phyloP scores from a whole-genome alignment of 2,329 filamentous ascomycete species.

The Trichoderma endophyticum region DNA sequence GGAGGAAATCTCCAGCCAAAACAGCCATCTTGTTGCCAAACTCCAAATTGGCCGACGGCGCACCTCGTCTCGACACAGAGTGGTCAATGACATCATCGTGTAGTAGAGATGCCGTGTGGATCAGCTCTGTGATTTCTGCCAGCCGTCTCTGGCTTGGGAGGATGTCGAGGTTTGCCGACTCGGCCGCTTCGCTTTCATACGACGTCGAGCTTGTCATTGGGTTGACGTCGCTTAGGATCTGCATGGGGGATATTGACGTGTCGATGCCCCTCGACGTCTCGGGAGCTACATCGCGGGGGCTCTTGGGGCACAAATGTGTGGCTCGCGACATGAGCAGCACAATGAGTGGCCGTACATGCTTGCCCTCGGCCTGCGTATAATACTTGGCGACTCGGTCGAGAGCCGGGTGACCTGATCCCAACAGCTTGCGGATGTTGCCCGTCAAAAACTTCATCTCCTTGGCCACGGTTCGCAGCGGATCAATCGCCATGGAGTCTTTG shows the following conservation, averaged over 20 bases:
- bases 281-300: slow-evolving; percentile 35
- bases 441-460: slow-evolving; percentile 97
- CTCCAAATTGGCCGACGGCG: slow-evolving; percentile 84
- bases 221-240: slow-evolving; percentile 75
- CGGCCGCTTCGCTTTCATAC: slow-evolving; percentile 38
- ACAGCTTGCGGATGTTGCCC: slow-evolving; percentile 86
- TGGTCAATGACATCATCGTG: slow-evolving; percentile 99
- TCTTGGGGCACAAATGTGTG: slow-evolving; percentile 72
- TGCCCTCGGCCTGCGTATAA: slow-evolving; percentile 94
- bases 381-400: slow-evolving; percentile 96
- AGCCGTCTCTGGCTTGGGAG: slow-evolving; percentile 89
- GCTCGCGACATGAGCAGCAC: slow-evolving; percentile 96
- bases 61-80: slow-evolving; percentile 77
- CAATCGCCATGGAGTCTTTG: slow-evolving; percentile 69
- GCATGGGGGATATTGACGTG: slow-evolving; percentile 51
- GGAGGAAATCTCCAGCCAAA: slow-evolving; percentile 90
- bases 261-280: slow-evolving; percentile 50
- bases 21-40: slow-evolving; percentile 99
- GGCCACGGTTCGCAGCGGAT: slow-evolving; percentile 84
- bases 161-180: slow-evolving; percentile 58
- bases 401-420: slow-evolving; percentile 91
- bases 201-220: slow-evolving; percentile 54
- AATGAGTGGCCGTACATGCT: slow-evolving; percentile 91
- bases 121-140: slow-evolving; percentile 95
- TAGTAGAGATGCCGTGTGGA: slow-evolving; percentile 92